These are phyloP conservation scores for Baeospora myosura DNA, from an alignment of 1,284 basidiomycete species.

Conservation along the genomic window DNA sequence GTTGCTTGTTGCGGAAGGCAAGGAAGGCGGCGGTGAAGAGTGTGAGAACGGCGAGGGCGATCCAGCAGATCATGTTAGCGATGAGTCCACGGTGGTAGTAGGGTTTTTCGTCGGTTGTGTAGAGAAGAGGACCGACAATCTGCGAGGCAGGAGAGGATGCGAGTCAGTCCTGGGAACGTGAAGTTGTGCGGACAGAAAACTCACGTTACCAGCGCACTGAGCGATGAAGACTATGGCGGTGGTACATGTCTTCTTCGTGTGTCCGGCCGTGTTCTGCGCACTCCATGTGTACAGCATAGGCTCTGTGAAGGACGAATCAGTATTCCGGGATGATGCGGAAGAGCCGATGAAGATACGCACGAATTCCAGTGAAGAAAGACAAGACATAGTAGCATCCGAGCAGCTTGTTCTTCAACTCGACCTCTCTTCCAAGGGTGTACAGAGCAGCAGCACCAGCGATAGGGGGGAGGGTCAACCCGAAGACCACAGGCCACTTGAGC, in stretches of 20 bases:
- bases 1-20: conserved; percentile 31
- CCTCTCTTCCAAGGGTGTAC: conserved; percentile 24
- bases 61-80: conserved; percentile 33
- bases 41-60: conserved; percentile 25
- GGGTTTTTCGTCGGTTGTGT: conserved; percentile 31
- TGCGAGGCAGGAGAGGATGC: conserved; percentile 8
- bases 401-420: conserved; percentile 24
- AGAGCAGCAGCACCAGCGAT: conserved; percentile 33
- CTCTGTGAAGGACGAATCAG: conserved; percentile 11
- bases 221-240: conserved; percentile 34
- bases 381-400: conserved; percentile 38
- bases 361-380: conserved; percentile 28
- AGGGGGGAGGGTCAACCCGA: conserved; percentile 30
- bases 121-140: conserved; percentile 35
- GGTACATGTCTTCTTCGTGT: conserved; percentile 35
- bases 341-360: conserved; percentile 13
- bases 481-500: conserved; percentile 42
- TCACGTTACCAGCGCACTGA: conserved; percentile 36
- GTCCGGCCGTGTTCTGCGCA: conserved; percentile 36
- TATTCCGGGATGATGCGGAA: neutral
- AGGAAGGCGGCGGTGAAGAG: conserved; percentile 33
- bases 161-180: neutral
- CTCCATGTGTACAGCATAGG: conserved; percentile 38
- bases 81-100: conserved; percentile 31
- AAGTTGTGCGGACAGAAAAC: conserved; percentile 4